These are phyloP conservation scores for Monilinia fructigena DNA, from an alignment of 2,329 filamentous ascomycete species.

Conservation along the genomic window DNA sequence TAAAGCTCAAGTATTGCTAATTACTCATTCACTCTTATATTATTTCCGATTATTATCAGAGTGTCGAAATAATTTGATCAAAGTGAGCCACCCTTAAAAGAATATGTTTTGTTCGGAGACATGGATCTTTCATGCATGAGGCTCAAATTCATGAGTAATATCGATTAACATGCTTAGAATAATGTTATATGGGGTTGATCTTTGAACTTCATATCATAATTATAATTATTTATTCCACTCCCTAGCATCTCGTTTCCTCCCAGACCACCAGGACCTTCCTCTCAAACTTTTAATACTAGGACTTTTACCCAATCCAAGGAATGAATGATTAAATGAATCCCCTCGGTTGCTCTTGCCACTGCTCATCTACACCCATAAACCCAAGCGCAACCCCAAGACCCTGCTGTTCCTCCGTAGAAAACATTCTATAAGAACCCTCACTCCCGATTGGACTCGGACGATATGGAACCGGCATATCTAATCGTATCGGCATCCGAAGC, in stretches of 20 bases:
- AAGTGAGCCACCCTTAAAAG: no score
- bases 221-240: slow-evolving; percentile 2
- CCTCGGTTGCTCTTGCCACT: background rate
- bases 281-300: background rate
- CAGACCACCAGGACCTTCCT: background rate
- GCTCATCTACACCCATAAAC: background rate
- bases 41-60: no score
- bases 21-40: no score
- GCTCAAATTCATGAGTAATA: background rate
- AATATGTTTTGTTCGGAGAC: no score
- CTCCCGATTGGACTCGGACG: background rate
- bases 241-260: no score
- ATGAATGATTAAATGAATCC: background rate
- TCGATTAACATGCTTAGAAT: background rate
- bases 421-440: background rate
- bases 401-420: background rate
- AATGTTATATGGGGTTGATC: background rate
- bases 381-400: background rate
- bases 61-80: no score
- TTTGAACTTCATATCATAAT: background rate
- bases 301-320: background rate
- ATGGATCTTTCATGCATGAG: no score
- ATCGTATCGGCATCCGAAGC: background rate
- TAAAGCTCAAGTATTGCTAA: background rate
- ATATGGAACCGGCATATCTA: slow-evolving; percentile 1